Base-by-base conservation (phyloP, 2,329 filamentous ascomycete genomes). In the Sarocladium oryzae region DNA sequence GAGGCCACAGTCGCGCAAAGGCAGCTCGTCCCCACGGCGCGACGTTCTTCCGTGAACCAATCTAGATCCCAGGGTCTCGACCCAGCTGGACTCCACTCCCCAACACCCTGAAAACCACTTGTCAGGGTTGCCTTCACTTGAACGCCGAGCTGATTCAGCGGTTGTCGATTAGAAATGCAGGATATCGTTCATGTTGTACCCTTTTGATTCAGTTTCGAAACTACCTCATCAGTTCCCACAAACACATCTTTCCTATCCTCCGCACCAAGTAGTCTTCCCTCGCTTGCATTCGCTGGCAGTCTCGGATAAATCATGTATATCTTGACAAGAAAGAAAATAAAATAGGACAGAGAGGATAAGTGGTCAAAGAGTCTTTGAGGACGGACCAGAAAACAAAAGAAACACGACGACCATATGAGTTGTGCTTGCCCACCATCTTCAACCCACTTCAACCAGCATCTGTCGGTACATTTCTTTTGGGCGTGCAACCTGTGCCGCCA, bases 1-100 rank as follows among this genome's bases (percentile, higher is more conserved):
- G 63, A 72, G 69, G 69, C 69, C 69, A 72, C 69, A 66, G 70
- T 70, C 69, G 57, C 68, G 60, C 67, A 62, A 68, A 68, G 63
- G 55, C 55, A 49, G 30, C 46, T 37, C n/a, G 54, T 56, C 52
- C 48, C 51, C 28, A 33, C 65, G 65, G 63, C 52, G 35, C 51
- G 68, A 66, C 54, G 50, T 64, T 69, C 59, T 55, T 69, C 66
- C 66, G 66, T 18, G 11, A 30, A n/a, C 28, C 43, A 9, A 33
- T 9, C 26, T 21, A 9, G 26, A 21, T 33, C 43, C 43, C 43
- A 24, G 33, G 43, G 26, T 48, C 18, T 30, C 7, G 18, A 41
- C 37, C 9, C 9, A 30, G 8, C 18, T 24, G 43, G n/a, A 8
- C 43, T 33, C 26, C 24, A 10, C 24, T n/a, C n/a, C n/a, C n/a